phyloP scores from a whole-genome alignment of 768 basidiomycete genomes.

The Mycena albidolilacea region DNA sequence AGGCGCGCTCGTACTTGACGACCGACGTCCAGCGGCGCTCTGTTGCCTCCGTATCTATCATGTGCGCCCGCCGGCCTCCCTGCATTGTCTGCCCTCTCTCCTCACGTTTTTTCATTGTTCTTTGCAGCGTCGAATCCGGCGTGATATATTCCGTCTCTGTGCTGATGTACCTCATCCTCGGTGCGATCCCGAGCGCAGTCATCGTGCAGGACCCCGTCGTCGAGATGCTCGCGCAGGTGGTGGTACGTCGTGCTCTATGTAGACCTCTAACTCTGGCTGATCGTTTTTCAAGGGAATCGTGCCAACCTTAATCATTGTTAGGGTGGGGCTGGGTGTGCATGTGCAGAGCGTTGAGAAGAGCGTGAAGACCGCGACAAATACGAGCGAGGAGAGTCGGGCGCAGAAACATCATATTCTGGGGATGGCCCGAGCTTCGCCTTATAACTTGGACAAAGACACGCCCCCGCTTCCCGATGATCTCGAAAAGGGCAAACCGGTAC shows the following conservation, averaged over 20 bases:
- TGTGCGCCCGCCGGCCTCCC: slow-evolving; percentile 38
- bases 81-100: not conserved
- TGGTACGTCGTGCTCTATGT: no score
- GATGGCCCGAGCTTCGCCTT: not conserved
- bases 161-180: slow-evolving; percentile 40
- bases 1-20: slow-evolving; percentile 45
- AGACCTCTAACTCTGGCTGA: no score
- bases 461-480: not conserved
- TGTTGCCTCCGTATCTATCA: slow-evolving; percentile 48
- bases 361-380: not conserved
- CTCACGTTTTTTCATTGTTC: no score
- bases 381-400: not conserved
- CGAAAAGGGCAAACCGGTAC: not conserved
- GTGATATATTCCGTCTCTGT: slow-evolving; percentile 49
- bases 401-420: not conserved
- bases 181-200: not conserved
- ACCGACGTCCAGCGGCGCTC: slow-evolving; percentile 44
- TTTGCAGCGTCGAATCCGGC: slow-evolving; percentile 50
- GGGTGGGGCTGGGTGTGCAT: slow-evolving; percentile 46
- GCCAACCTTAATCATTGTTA: slow-evolving; percentile 51
- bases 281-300: slow-evolving; percentile 51
- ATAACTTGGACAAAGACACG: not conserved
- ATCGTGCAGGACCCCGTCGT: slow-evolving; percentile 8
- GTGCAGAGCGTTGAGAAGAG: not conserved
- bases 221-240: slow-evolving; percentile 48